Evolutionary conservation across 805 yeast species (phyloP).

Genomic region (Starmerella etchellsii): DNA sequence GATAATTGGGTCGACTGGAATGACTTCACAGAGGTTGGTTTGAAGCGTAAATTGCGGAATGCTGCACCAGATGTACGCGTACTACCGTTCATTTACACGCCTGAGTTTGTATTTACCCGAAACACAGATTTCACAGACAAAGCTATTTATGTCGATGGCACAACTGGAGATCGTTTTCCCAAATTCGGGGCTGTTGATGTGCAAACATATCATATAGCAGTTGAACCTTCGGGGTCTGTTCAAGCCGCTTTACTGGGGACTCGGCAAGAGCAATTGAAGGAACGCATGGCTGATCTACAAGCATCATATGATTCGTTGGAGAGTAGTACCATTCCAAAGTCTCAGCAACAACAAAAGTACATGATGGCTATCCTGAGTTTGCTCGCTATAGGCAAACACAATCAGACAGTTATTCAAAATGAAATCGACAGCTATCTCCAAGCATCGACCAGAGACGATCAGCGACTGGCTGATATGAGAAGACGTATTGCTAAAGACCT

Average conservation of each 20-base stretch:
- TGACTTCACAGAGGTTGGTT: slow-evolving; percentile 62
- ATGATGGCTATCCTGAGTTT: slow-evolving; percentile 4
- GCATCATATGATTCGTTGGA: slow-evolving; percentile 26
- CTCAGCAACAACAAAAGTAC: background rate
- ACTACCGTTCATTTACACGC: slow-evolving; percentile 52
- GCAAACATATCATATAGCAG: slow-evolving; percentile 46
- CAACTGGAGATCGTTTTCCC: slow-evolving; percentile 20
- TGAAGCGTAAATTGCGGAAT: slow-evolving; percentile 2
- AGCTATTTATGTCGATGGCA: slow-evolving; percentile 25
- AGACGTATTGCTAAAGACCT: background rate
- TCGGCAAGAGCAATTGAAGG: slow-evolving; percentile 24
- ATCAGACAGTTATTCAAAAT: slow-evolving; percentile 1
- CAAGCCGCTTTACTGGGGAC: slow-evolving; percentile 22
- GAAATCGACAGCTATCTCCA: slow-evolving; percentile 14
- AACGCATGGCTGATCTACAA: slow-evolving; percentile 24
- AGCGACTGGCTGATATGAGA: slow-evolving; percentile 5
- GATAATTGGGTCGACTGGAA: slow-evolving; percentile 57
- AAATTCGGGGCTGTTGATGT: slow-evolving; percentile 44
- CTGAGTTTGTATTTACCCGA: slow-evolving; percentile 55
- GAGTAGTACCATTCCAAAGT: slow-evolving; percentile 7
- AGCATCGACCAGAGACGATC: slow-evolving; percentile 12
- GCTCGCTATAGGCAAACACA: slow-evolving; percentile 6
- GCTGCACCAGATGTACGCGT: slow-evolving; percentile 33
- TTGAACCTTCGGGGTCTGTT: slow-evolving; percentile 23
- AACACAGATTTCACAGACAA: slow-evolving; percentile 39